Base-by-base conservation (phyloP, 768 basidiomycete genomes). In the Baorangia bicolor region DNA sequence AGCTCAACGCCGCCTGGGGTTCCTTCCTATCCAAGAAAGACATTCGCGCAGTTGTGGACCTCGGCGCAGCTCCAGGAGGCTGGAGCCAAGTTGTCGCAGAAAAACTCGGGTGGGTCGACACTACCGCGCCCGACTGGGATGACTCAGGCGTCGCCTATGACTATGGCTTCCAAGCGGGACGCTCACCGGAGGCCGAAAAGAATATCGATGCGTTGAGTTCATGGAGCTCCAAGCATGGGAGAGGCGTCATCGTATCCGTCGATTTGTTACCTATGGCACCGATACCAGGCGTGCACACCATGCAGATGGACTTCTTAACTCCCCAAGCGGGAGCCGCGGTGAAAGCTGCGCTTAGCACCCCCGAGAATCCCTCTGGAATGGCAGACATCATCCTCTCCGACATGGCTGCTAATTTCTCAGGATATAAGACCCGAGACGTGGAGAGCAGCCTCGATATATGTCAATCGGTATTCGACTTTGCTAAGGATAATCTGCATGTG, bases 51-150 rank as follows among this genome's bases (percentile, higher is more conserved):
- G 83, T 96, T 0, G 84, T 95, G 1, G 95, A 97, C 71, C 81
- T 97, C 21, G 95, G 96, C 16, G 91, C 91, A 0, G 92, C 94
- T 0, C 96, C 95, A 0, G 94, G 94, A 0, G 93, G 93, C 0
- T 98, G 96, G 95, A 89, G 88, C 47, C 94, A 97, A 66, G 94
- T 94, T 12, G 85, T 84, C 14, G 80, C 84, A 0, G 77, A 76
- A 31, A 80, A 82, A 53, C 67, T 91, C n/a, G 85, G 86, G 3
- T 84, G 81, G 78, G 61, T 60, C 31, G 56, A 63, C 27, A 37
- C 27, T 10, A 45, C 56, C 33, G 28, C 48, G 23, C 31, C 53
- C 40, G 50, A 56, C 39, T 28, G 39, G 20, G 51, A 39, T 39
- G 46, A 18, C 50, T 31, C 31, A 1, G 51, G 30, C 37, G 31